These are phyloP conservation scores for Candida tammaniensis DNA, from an alignment of 805 yeast species.

Conservation along the genomic window DNA sequence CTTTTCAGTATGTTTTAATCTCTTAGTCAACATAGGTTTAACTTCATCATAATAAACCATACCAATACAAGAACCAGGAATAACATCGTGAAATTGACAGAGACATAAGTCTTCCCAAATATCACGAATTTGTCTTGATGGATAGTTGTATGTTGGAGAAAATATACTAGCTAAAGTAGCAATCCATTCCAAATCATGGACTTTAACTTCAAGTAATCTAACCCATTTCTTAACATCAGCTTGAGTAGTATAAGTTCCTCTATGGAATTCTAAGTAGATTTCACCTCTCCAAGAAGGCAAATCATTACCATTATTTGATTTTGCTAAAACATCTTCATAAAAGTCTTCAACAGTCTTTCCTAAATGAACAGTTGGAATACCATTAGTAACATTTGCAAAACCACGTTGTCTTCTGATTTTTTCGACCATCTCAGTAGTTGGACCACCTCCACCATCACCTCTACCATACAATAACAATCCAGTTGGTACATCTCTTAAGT, in stretches of 20 bases:
- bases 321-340: conserved; percentile 60
- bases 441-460: conserved; percentile 99
- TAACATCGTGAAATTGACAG: conserved; percentile 96
- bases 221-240: conserved; percentile 80
- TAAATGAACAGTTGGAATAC: conserved; percentile 78
- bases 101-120: conserved; percentile 88
- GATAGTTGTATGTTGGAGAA: conserved; percentile 59
- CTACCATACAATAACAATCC: conserved; percentile 84
- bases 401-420: conserved; percentile 91
- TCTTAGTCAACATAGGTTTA: conserved; percentile 66
- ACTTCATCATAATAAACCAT: conserved; percentile 85
- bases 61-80: conserved; percentile 95
- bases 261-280: conserved; percentile 88
- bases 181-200: conserved; percentile 83
- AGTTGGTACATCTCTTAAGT: conserved; percentile 73
- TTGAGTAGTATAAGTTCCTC: conserved; percentile 96
- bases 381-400: conserved; percentile 75
- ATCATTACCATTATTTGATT: conserved; percentile 60
- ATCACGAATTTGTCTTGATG: conserved; percentile 59
- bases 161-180: conserved; percentile 73
- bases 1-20: conserved; percentile 49
- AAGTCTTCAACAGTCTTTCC: conserved; percentile 82
- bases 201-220: conserved; percentile 68
- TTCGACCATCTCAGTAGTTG: conserved; percentile 89
- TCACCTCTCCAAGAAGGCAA: conserved; percentile 94